Percentiles rank a stretch among this genome's conserved stretches.
phyloP scores from a whole-genome alignment of 2,329 filamentous ascomycete species.

The Botryotinia globosa region DNA sequence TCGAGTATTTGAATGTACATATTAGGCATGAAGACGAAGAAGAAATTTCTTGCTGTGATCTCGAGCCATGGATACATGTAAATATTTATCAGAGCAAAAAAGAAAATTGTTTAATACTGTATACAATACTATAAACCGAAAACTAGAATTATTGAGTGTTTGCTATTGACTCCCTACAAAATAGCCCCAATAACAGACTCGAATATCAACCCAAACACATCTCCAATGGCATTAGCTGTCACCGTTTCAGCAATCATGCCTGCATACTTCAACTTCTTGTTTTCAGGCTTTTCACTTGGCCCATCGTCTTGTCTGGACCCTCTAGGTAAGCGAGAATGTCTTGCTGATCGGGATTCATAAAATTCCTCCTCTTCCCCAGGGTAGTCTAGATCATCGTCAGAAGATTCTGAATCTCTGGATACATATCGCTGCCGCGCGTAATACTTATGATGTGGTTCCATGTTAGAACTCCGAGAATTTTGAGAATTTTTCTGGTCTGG shows the following conservation, averaged over 20 bases:
- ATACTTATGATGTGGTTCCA: background rate
- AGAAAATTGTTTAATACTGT: background rate
- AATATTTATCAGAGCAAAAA: background rate
- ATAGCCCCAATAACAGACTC: constrained; percentile 7
- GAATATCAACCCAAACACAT: background rate
- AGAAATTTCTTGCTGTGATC: background rate
- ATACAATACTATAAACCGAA: background rate
- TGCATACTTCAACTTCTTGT: background rate
- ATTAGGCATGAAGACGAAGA: background rate
- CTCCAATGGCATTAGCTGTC: constrained; percentile 1
- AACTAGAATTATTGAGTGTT: background rate
- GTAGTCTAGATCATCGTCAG: background rate
- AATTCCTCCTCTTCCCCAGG: background rate
- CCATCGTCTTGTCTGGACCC: background rate
- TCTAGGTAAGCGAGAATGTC: background rate
- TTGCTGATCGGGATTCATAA: background rate
- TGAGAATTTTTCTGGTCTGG: background rate
- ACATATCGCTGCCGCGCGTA: background rate
- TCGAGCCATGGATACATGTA: background rate
- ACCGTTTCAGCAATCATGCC: background rate
- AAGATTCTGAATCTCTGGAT: background rate
- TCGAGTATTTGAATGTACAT: background rate
- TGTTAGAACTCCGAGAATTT: background rate
- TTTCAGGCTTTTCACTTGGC: background rate
- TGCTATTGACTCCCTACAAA: background rate